Evolutionary conservation across 352 stramenopile species (phyloP).

Genomic region (Phytophthora fragariaefolia): DNA sequence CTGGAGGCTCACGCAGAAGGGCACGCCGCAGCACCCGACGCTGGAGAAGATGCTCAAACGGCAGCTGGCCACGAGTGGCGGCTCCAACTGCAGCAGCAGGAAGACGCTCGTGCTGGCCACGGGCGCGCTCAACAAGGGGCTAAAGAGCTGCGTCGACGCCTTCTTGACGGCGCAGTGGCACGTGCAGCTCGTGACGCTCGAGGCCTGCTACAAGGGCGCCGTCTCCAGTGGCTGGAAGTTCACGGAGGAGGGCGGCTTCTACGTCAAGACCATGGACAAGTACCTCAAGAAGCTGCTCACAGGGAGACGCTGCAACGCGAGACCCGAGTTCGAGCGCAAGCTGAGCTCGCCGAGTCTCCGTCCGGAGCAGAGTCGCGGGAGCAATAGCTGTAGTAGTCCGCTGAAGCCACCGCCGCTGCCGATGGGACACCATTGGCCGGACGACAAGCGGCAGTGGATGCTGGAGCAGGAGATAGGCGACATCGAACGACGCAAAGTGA

Average conservation of each 20-base stretch:
- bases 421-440: constrained; percentile 12
- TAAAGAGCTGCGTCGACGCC: constrained; percentile 24
- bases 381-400: constrained; percentile 19
- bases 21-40: constrained; percentile 30
- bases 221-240: constrained; percentile 19
- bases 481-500: constrained; percentile 20
- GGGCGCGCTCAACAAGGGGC: constrained; percentile 14
- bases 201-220: constrained; percentile 14
- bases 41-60: constrained; percentile 39
- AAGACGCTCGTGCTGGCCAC: constrained; percentile 31
- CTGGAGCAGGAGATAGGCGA: constrained; percentile 24
- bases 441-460: constrained; percentile 19
- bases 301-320: neutral
- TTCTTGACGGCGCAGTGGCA: constrained; percentile 31
- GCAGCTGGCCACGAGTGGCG: constrained; percentile 10
- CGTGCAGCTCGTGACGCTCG: constrained; percentile 31
- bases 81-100: neutral
- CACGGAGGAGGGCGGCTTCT: constrained; percentile 8
- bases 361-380: constrained; percentile 7
- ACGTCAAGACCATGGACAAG: constrained; percentile 24
- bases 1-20: constrained; percentile 40
- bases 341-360: constrained; percentile 17
- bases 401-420: constrained; percentile 2
- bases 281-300: constrained; percentile 33
- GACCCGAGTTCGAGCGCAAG: constrained; percentile 19